Base-by-base conservation (phyloP, 192 early-diverging fungal species). In the Phlyctochytrium bullatum region DNA sequence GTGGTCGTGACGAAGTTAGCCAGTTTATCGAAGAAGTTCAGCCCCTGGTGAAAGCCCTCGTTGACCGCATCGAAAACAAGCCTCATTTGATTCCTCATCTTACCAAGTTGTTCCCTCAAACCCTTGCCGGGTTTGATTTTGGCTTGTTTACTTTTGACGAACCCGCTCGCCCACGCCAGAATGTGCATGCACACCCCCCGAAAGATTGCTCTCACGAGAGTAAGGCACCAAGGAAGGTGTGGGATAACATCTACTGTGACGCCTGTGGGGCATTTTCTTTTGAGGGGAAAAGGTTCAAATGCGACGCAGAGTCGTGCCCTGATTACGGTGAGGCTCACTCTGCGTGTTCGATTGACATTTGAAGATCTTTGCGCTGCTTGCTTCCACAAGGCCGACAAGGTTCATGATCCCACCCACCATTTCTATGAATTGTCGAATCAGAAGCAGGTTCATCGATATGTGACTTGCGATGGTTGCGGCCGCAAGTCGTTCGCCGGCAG, bases 201-300 rank as follows among this genome's bases (percentile, higher is more conserved):
- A n/a, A n/a, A n/a, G n/a, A n/a, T n/a, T n/a, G n/a, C n/a, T n/a
- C n/a, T n/a, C n/a, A n/a, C n/a, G n/a, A n/a, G n/a, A n/a, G n/a
- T n/a, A n/a, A 47, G 40, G 40, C 40, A 47, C 40, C 40, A 47
- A 6, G 10, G 40, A 47, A 47, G 40, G 50, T 31, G 27, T 73
- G 71, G 66, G n/a, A 27, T 35, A 53, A 61, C 10, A 52, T 73
- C 54, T 29, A 47, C 35, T 73, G 72, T 36, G 72, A 73, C 36
- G 72, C 67, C 23, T 73, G 72, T 34, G 36, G 56, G 2, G 51
- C 10, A 3, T n/a, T 14, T 24, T 28, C 29, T 4, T 62, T 73
- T 34, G 29, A 3, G n/a, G 72, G 72, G n/a, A 67, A 63, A 20
- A 29, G 72, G 27, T 73, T 36, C 72, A 65, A 65, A 27, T 73